A percentile compares a stretch with the other conserved stretches of the same genome.
These are phyloP conservation scores for Xylaria venustula DNA, from an alignment of 495 filamentous ascomycete genomes.

Conservation along the genomic window DNA sequence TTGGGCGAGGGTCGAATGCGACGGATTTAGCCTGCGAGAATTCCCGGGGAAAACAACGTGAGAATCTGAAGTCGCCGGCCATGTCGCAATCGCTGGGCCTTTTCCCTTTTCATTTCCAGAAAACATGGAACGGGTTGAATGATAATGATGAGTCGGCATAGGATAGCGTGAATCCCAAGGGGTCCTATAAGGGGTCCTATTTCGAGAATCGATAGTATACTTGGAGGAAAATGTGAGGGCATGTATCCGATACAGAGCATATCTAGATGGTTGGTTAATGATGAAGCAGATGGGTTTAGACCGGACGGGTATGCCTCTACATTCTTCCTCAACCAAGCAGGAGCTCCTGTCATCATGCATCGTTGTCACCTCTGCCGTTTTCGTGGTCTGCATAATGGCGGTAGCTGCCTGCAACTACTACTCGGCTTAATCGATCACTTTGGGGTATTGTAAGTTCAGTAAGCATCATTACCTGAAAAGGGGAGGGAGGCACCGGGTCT, in stretches of 20 bases:
- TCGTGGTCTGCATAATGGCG: neutral
- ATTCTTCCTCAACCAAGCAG: neutral
- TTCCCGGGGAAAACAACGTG: neutral
- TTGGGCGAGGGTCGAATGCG: conserved; percentile 22
- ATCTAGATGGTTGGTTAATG: neutral
- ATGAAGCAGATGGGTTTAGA: neutral
- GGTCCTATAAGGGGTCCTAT: neutral
- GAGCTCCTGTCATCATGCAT: neutral
- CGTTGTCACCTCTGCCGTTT: neutral
- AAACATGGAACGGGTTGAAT: conserved; percentile 8
- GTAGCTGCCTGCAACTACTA: conserved; percentile 2
- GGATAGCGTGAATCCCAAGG: neutral
- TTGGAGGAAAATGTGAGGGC: neutral
- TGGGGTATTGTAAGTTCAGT: neutral
- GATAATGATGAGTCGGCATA: conserved; percentile 18
- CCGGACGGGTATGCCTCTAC: neutral
- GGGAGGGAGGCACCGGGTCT: neutral
- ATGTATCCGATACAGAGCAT: neutral
- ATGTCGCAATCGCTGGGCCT: conserved; percentile 9
- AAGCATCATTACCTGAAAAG: neutral
- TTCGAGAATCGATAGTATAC: conserved; percentile 1
- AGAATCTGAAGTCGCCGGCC: conserved; percentile 1
- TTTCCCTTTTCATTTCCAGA: conserved; percentile 13
- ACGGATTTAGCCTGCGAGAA: conserved; percentile 15
- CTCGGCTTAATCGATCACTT: neutral